A percentile compares a stretch with the other conserved stretches of the same genome.
phyloP scores from a whole-genome alignment of 2,329 filamentous ascomycete genomes.

The Herpotrichia juniperi region DNA sequence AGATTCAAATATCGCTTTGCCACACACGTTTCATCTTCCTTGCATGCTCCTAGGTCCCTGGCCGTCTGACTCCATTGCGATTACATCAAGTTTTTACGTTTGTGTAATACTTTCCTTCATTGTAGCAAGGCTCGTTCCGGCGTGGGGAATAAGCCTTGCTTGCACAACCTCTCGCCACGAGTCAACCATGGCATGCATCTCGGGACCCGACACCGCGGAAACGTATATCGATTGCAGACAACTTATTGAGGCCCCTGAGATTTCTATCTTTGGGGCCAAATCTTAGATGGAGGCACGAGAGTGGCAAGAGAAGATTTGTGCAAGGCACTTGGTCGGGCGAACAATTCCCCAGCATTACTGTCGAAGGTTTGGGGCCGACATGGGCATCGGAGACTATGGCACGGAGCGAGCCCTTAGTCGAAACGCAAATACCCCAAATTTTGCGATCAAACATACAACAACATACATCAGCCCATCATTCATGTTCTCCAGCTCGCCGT shows the following conservation, averaged over 20 bases:
- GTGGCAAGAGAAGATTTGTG: too few relatives aligned
- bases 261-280: slow-evolving; percentile 21
- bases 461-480: background rate
- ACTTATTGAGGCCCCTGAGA: slow-evolving; percentile 14
- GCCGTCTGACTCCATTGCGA: slow-evolving; percentile 15
- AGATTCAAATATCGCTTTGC: too few relatives aligned
- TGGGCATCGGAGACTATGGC: background rate
- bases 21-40: too few relatives aligned
- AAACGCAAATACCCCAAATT: background rate
- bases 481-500: background rate
- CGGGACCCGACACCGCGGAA: slow-evolving; percentile 22
- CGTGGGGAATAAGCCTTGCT: slow-evolving; percentile 29
- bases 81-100: slow-evolving; percentile 21
- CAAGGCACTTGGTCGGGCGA: background rate
- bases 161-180: slow-evolving; percentile 29
- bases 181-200: slow-evolving; percentile 13
- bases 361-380: background rate
- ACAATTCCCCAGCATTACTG: background rate
- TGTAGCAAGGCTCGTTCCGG: slow-evolving; percentile 12
- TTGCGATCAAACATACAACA: background rate
- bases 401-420: background rate
- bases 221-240: slow-evolving; percentile 10
- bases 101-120: background rate
- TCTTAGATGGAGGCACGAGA: background rate
- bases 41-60: background rate